A percentile compares a stretch with the other conserved stretches of the same genome.
phyloP scores from a whole-genome alignment of 1,139 yeast genomes.

The Trichomonascaceae sp. region DNA sequence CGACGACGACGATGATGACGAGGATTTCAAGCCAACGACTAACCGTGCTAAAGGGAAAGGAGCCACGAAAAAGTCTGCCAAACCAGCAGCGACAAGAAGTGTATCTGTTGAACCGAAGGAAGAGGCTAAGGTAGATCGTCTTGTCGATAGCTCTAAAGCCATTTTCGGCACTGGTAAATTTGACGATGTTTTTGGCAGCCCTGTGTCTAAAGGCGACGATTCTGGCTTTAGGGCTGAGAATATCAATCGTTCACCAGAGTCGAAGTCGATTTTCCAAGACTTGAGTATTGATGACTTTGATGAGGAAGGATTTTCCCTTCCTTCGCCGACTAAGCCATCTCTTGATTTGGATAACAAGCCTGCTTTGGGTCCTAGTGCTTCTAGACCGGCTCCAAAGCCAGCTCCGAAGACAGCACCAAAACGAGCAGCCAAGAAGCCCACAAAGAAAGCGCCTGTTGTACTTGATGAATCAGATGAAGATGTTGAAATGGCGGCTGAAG shows the following conservation, averaged over 20 bases:
- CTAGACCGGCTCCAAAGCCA: slow-evolving; percentile 7
- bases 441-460: slow-evolving; percentile 8
- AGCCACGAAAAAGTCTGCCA: slow-evolving; percentile 11
- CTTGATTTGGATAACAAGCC: slow-evolving; percentile 5
- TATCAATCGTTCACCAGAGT: neutral
- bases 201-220: slow-evolving; percentile 6
- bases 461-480: slow-evolving; percentile 12
- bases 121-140: slow-evolving; percentile 3
- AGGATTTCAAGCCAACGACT: slow-evolving; percentile 12
- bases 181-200: slow-evolving; percentile 9
- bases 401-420: slow-evolving; percentile 5
- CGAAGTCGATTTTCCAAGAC: neutral
- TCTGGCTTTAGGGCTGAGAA: neutral
- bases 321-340: slow-evolving; percentile 8
- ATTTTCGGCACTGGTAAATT: slow-evolving; percentile 8
- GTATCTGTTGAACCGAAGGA: slow-evolving; percentile 8
- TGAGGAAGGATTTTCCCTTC: neutral
- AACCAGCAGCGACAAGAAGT: slow-evolving; percentile 10
- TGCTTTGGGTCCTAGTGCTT: neutral
- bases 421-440: slow-evolving; percentile 14
- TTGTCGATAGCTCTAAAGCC: neutral
- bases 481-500: slow-evolving; percentile 5
- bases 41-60: slow-evolving; percentile 12
- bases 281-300: neutral
- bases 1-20: slow-evolving; percentile 19